Conservation (phyloP, 2,329 filamentous ascomycete species). For the Myriosclerotinia duriaeana region DNA sequence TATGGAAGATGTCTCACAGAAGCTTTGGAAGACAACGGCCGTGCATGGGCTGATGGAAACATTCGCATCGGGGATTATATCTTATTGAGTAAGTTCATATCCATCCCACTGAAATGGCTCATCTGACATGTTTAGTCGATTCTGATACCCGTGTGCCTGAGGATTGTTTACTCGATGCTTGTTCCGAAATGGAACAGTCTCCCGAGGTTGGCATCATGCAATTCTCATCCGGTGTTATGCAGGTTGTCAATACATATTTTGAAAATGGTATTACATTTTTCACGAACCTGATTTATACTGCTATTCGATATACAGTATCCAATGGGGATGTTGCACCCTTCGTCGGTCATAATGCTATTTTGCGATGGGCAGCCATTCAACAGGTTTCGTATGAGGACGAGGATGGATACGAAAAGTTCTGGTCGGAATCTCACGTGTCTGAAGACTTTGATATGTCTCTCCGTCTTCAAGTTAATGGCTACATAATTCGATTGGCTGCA, state of each 20-base stretch:
- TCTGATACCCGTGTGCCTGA: conserved; percentile 76
- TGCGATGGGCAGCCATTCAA: conserved; percentile 74
- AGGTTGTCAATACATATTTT: conserved; percentile 72
- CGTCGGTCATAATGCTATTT: conserved; percentile 76
- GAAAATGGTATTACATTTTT: conserved; percentile 71
- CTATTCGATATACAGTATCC: conserved; percentile 74
- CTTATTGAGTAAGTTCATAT: conserved; percentile 53
- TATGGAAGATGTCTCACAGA: conserved; percentile 66
- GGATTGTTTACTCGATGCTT: conserved; percentile 76
- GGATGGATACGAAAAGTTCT: conserved; percentile 75
- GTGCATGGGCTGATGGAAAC: conserved; percentile 80
- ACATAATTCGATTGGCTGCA: conserved; percentile 69
- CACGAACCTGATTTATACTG: conserved; percentile 72
- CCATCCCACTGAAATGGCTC: not conserved
- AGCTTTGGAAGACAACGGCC: conserved; percentile 64
- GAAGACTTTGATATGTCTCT: conserved; percentile 83
- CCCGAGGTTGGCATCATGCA: conserved; percentile 78
- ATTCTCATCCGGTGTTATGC: conserved; percentile 76
- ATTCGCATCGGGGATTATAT: conserved; percentile 85
- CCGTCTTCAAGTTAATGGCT: conserved; percentile 69
- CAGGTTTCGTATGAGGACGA: conserved; percentile 69
- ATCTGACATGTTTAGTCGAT: conserved; percentile 50
- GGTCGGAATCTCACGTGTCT: conserved; percentile 77
- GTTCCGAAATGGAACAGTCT: conserved; percentile 78
- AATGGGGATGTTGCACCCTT: conserved; percentile 77